Base-by-base conservation (phyloP, 148 eudicot species). In the Chenopodium album region DNA sequence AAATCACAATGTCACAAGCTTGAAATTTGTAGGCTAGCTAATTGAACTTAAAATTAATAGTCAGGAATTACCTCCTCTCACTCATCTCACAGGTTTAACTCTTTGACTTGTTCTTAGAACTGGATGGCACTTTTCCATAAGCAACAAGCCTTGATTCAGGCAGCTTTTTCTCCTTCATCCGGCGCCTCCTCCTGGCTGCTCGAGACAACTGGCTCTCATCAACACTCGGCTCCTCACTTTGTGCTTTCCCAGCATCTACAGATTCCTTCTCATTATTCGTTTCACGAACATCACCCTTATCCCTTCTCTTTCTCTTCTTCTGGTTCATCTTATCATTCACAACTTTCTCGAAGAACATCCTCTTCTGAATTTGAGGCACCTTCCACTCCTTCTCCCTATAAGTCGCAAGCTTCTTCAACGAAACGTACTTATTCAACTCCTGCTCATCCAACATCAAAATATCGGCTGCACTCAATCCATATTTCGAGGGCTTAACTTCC, bases 361-460 rank as follows among this genome's bases (percentile, higher is more conserved):
- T 11, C 76, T 78, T 84, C 90, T 87, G 86, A 32, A 31, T 65
- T 47, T 84, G 86, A 72, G 92, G 93, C 71, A 91, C 95, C 86
- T 84, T 88, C 95, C 98, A 96, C 62, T 94, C 99, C 73, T 90
- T 81, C 76, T 94, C 98, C 79, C 90, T 82, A 68, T 94, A 96
- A 44, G 99, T 92, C 31, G 99, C 97, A 82, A 96, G 76, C 88
- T 90, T 96, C 89, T 94, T 96, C 78, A 94, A 71, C 0, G 99
- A 82, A 65, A 95, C 94, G 80, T 89, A 89, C 75, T 93, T 93
- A 88, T 95, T 95, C 89, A 95, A 88, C 66, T 95, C 99, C 79
- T 90, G 92, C 54, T 96, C 99, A 83, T 94, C 98, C 79, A 91
- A 44, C 82, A 26, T 44, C 52, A 96, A 72, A 54, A 94, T 84